Conservation (phyloP, 345 rosid genomes). For the Pistacia atlantica region DNA sequence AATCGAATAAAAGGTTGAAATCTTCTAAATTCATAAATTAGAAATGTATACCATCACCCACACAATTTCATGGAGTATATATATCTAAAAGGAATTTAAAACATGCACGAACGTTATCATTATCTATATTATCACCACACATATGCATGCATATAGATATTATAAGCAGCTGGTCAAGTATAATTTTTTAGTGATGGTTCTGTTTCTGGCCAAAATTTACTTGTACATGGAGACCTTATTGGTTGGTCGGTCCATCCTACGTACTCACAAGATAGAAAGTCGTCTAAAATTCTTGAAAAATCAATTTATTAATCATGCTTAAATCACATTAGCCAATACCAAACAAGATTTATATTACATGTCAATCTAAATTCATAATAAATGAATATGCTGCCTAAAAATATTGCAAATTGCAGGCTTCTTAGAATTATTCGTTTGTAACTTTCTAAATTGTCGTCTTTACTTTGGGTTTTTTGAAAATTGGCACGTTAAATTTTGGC, state of each 20-base stretch:
- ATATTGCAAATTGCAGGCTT: conserved; percentile 16
- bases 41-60: background rate
- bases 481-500: background rate
- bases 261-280: conserved; percentile 21
- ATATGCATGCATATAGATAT: background rate
- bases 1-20: background rate
- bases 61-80: background rate
- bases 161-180: background rate
- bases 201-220: conserved; percentile 19
- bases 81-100: background rate
- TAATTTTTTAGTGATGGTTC: background rate
- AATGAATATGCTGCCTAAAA: background rate
- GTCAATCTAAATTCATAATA: conserved; percentile 1
- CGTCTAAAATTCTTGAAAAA: conserved; percentile 2
- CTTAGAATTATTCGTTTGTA: conserved; percentile 1
- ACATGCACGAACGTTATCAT: background rate
- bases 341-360: background rate
- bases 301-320: background rate
- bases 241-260: conserved; percentile 39
- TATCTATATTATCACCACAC: conserved; percentile 8
- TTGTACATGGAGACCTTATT: conserved; percentile 33
- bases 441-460: conserved; percentile 4
- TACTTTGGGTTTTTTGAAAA: conserved; percentile 18
- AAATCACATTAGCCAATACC: background rate
- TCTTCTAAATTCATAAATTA: background rate